phyloP scores from a whole-genome alignment of 768 basidiomycete genomes.

The Pulveroboletus sp. region DNA sequence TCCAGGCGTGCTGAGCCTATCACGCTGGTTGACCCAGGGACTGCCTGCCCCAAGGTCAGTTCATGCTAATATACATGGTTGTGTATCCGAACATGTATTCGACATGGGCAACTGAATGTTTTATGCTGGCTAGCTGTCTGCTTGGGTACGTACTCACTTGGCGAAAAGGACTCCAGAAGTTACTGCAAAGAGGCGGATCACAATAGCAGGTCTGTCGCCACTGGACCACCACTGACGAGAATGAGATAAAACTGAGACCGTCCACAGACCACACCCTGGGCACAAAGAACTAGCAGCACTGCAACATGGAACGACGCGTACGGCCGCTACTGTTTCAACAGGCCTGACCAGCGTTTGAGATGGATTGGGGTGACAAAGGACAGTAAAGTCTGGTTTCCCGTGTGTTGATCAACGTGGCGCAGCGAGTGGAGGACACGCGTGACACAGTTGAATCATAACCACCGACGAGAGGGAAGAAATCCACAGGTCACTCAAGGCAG shows the following conservation, averaged over 20 bases:
- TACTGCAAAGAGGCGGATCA: slow-evolving; percentile 31
- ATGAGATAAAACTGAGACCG: too few species aligned
- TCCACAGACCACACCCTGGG: too few species aligned
- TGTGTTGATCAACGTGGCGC: background rate
- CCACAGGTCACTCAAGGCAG: slow-evolving; percentile 28
- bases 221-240: too few species aligned
- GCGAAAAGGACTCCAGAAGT: slow-evolving; percentile 14
- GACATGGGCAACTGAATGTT: background rate
- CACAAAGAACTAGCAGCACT: too few species aligned
- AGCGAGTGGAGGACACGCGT: background rate
- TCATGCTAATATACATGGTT: background rate
- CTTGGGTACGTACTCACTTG: slow-evolving; percentile 24
- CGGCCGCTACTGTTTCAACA: too few species aligned
- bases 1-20: background rate
- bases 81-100: background rate
- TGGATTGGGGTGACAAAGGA: too few species aligned
- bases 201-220: background rate
- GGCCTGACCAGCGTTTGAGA: too few species aligned
- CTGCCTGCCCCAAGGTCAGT: background rate
- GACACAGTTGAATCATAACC: too few species aligned
- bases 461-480: slow-evolving; percentile 24
- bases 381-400: background rate
- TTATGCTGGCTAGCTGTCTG: background rate
- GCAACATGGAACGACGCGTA: too few species aligned
- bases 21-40: background rate